phyloP scores from a whole-genome alignment of 2,329 filamentous ascomycete genomes.

The Lecanicillium sp. region DNA sequence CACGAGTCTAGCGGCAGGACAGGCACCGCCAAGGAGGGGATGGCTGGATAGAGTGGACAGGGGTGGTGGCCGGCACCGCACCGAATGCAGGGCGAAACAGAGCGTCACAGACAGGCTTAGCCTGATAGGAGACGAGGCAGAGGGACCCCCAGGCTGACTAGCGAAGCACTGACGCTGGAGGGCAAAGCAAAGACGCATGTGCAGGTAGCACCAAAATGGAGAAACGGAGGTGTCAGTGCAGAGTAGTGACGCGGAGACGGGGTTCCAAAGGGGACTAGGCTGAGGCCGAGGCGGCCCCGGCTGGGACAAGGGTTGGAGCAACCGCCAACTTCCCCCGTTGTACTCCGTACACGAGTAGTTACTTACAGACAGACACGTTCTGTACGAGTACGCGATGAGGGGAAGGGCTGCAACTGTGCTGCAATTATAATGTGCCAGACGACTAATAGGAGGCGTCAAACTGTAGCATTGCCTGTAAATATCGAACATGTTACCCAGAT shows the following conservation, averaged over 20 bases:
- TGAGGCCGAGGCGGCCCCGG: too few species aligned
- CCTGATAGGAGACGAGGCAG: conserved; percentile 1
- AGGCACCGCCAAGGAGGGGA: conserved; percentile 1
- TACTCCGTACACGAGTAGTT: too few species aligned
- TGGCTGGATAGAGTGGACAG: neutral
- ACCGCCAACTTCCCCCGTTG: too few species aligned
- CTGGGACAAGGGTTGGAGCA: conserved; percentile 1
- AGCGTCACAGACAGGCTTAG: neutral
- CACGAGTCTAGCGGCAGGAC: neutral
- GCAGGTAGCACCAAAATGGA: neutral
- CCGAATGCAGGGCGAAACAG: neutral
- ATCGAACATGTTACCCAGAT: too few species aligned
- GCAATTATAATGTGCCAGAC: too few species aligned
- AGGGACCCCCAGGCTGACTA: too few species aligned
- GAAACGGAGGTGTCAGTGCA: neutral
- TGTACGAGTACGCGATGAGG: too few species aligned
- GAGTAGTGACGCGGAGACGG: conserved; percentile 4
- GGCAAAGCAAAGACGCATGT: neutral
- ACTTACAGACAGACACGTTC: too few species aligned
- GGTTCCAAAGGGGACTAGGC: conserved; percentile 3
- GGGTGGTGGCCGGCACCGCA: too few species aligned
- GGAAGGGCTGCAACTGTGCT: too few species aligned
- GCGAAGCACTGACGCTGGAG: conserved; percentile 1
- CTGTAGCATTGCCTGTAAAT: too few species aligned
- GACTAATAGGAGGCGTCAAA: too few species aligned